phyloP scores from a whole-genome alignment of 768 basidiomycete species.

The Lactifluus rugatus region DNA sequence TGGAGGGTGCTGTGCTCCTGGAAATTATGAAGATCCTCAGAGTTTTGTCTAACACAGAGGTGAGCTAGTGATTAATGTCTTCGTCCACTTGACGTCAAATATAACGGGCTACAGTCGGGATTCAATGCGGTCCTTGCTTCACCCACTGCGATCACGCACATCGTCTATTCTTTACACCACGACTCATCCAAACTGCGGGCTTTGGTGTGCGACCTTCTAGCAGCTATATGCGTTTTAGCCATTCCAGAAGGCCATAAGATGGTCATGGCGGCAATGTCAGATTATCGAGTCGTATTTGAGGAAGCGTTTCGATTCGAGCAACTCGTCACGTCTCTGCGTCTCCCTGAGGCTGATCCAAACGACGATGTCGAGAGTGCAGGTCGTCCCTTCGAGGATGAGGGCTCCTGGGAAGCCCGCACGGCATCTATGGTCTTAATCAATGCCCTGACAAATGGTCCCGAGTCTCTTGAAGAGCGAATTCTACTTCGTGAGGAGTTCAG shows the following conservation, averaged over 20 bases:
- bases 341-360: constrained; percentile 38
- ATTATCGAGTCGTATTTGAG: constrained; percentile 59
- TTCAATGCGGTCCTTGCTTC: constrained; percentile 58
- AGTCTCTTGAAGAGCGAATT: constrained; percentile 70
- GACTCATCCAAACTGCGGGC: constrained; percentile 61
- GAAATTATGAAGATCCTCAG: constrained; percentile 76
- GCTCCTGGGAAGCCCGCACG: constrained; percentile 72
- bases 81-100: constrained; percentile 8
- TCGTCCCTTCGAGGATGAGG: constrained; percentile 40
- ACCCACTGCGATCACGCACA: constrained; percentile 57
- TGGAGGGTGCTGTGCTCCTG: constrained; percentile 55
- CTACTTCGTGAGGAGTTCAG: constrained; percentile 74
- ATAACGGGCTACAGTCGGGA: constrained; percentile 43
- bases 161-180: constrained; percentile 60
- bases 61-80: constrained; percentile 29
- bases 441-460: constrained; percentile 65
- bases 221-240: constrained; percentile 74
- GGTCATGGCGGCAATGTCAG: constrained; percentile 70
- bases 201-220: constrained; percentile 66
- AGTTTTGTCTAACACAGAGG: constrained; percentile 78
- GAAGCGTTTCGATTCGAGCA: constrained; percentile 77
- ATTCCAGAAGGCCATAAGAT: constrained; percentile 59
- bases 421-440: constrained; percentile 73
- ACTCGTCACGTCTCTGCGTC: constrained; percentile 52
- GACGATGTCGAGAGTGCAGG: constrained; percentile 21